Conservation (phyloP, 164 flowering plant genomes). For the Liquidambar formosana region DNA sequence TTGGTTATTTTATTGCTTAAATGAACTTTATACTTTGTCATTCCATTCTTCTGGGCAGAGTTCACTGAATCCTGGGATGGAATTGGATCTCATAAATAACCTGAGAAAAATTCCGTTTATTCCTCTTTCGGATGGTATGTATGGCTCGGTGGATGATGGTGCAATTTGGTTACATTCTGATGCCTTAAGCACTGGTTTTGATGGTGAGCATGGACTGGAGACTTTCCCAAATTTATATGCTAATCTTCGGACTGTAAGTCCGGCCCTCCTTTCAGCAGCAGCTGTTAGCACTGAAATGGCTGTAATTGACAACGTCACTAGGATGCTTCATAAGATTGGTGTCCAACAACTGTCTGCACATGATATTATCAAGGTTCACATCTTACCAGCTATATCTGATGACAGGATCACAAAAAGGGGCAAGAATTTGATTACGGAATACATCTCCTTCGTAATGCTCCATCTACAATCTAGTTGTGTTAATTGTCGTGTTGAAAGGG, state of each 20-base stretch:
- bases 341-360: conserved; percentile 76
- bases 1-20: conserved; percentile 77
- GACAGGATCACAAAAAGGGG: conserved; percentile 23
- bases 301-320: conserved; percentile 33
- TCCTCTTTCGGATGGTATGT: conserved; percentile 91
- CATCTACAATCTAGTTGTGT: conserved; percentile 75
- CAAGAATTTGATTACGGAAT: conserved; percentile 63
- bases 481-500: conserved; percentile 57
- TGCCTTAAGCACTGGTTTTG: conserved; percentile 29
- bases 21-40: conserved; percentile 47
- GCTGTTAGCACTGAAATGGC: conserved; percentile 24
- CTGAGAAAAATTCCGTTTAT: conserved; percentile 68
- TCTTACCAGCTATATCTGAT: conserved; percentile 65
- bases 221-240: conserved; percentile 64
- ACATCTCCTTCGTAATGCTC: conserved; percentile 70
- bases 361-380: conserved; percentile 69
- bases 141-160: conserved; percentile 63
- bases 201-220: conserved; percentile 38
- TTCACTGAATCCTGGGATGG: conserved; percentile 24
- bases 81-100: conserved; percentile 35
- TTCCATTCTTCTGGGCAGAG: conserved; percentile 31
- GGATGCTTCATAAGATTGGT: conserved; percentile 68
- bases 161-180: conserved; percentile 84
- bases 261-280: conserved; percentile 50
- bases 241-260: conserved; percentile 69